Conservation (phyloP, 768 basidiomycete genomes). For the Hericium coralloides region DNA sequence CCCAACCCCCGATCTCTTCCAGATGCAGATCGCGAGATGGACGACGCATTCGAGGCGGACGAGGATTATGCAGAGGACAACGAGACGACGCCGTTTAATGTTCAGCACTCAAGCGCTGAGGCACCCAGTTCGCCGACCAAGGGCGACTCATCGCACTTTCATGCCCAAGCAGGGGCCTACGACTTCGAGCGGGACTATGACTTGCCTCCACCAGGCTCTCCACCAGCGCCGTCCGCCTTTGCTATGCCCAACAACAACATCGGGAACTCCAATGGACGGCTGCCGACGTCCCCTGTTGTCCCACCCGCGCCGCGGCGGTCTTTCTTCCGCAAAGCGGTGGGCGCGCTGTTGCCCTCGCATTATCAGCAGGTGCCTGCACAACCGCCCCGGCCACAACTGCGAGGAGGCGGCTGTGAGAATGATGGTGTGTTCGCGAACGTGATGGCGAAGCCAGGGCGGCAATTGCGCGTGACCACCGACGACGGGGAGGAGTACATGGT, state of each 20-base stretch:
- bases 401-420: constrained; percentile 71
- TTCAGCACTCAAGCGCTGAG: constrained; percentile 13
- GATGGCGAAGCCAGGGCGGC: constrained; percentile 68
- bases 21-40: constrained; percentile 52
- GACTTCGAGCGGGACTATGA: constrained; percentile 80
- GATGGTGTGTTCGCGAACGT: constrained; percentile 97
- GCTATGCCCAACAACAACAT: constrained; percentile 53
- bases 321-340: constrained; percentile 50
- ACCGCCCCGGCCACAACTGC: constrained; percentile 16
- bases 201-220: constrained; percentile 72
- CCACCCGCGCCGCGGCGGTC: constrained; percentile 30
- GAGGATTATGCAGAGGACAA: constrained; percentile 39
- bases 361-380: constrained; percentile 45
- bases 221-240: constrained; percentile 46
- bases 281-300: constrained; percentile 41
- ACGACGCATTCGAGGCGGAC: constrained; percentile 63
- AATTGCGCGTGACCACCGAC: constrained; percentile 36
- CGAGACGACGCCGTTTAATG: constrained; percentile 31
- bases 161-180: constrained; percentile 38
- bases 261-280: constrained; percentile 64
- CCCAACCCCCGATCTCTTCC: constrained; percentile 37
- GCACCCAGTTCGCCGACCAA: constrained; percentile 23
- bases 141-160: constrained; percentile 14
- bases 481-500: constrained; percentile 53
- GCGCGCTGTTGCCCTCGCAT: constrained; percentile 55